These are phyloP conservation scores for Liquidambar formosana DNA, from an alignment of 164 flowering plant species.

Conservation along the genomic window DNA sequence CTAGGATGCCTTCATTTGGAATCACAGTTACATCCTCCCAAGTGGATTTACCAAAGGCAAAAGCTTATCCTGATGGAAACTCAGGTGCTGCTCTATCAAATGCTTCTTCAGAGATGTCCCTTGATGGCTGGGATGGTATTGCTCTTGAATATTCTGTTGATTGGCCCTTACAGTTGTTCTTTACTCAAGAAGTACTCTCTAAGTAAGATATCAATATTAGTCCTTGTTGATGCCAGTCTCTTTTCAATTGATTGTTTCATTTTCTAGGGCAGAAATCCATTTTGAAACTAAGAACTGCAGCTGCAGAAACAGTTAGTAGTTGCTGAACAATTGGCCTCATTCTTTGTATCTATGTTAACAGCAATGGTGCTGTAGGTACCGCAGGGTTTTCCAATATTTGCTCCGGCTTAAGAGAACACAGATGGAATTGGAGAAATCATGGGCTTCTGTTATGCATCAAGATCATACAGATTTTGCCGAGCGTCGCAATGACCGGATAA, in stretches of 20 bases:
- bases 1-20: slow-evolving; percentile 84
- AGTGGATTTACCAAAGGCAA: slow-evolving; percentile 55
- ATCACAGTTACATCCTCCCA: slow-evolving; percentile 61
- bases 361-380: slow-evolving; percentile 54
- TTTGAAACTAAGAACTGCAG: slow-evolving; percentile 1
- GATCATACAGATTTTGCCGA: slow-evolving; percentile 85
- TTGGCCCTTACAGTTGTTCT: slow-evolving; percentile 96
- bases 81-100: slow-evolving; percentile 33
- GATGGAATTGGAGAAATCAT: slow-evolving; percentile 97
- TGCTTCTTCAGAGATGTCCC: slow-evolving; percentile 51
- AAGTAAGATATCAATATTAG: slow-evolving; percentile 50
- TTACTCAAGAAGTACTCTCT: slow-evolving; percentile 90
- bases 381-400: slow-evolving; percentile 81
- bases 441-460: slow-evolving; percentile 98
- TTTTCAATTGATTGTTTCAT: background rate
- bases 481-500: slow-evolving; percentile 51
- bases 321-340: slow-evolving; percentile 4
- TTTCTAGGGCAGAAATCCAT: background rate
- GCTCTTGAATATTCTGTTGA: slow-evolving; percentile 94
- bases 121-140: slow-evolving; percentile 99
- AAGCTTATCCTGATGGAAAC: slow-evolving; percentile 49
- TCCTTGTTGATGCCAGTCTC: slow-evolving; percentile 2
- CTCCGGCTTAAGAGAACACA: slow-evolving; percentile 90
- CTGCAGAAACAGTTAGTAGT: slow-evolving; percentile 8
- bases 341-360: slow-evolving; percentile 4